Evolutionary conservation across 768 basidiomycete species (phyloP), one percentile per base, ranked within the genome.

Genomic region (Leccinum uliginosum): DNA sequence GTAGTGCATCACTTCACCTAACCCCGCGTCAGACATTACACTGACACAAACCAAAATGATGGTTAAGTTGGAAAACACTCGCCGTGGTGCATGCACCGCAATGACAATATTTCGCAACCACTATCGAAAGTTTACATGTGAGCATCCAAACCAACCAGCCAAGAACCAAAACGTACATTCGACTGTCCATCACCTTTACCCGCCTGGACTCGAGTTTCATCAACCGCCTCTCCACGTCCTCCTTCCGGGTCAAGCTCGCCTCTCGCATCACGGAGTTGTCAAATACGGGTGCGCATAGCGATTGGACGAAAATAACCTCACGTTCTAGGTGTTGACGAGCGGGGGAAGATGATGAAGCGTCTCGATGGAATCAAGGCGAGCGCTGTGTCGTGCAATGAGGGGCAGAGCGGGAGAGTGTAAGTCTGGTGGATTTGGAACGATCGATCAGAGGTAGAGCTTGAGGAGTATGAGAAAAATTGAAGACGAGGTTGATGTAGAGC

Each of bases 1-100:
- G 70, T 95, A 94, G 73, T 98, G 96, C 0, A 94, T 98, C 3
- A 97, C 95, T 73, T 96, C 93, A 9, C 95, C 94, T 97, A 63
- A 34, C 47, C 50, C n/a, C 9, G 45, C 14, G 44, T 10, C 24
- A 4, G 12, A n/a, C 8, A 40, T 10, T 10, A 1, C 38, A 40
- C n/a, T 0, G 19, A 48, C 19, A 34, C 23, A 17, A 4, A 45
- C 10, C 23, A 44, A 60, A n/a, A 11, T 24, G n/a, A n/a, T n/a
- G 44, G 23, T 3, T 1, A 27, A 49, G 17, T 44, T n/a, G 5
- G 10, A 2, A 34, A 14, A 19, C 1, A 51, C 86, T 67, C 64
- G 90, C 92, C 83, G 80, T 40, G 95, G 95, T 8, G 87, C 78
- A 77, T 98, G 95, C 2, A 96, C 91, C 0, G 93, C 93, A 62